A percentile compares a stretch with the other conserved stretches of the same genome.
These are phyloP conservation scores for Danielozyma ontarioensis DNA, from an alignment of 805 yeast genomes.

Conservation along the genomic window DNA sequence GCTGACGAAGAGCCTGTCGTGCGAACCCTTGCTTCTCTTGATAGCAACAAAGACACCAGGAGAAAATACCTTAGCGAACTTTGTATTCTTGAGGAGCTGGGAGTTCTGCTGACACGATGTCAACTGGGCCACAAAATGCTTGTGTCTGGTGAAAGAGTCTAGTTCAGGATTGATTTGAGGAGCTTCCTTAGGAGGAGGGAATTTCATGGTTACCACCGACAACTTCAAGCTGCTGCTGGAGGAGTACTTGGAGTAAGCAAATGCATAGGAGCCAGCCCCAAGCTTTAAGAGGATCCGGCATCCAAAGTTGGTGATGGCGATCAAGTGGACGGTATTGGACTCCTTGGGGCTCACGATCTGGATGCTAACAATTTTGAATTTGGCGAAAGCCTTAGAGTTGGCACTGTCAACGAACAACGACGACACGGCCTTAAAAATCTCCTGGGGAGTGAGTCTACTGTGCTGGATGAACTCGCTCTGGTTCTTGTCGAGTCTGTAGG, in stretches of 20 bases:
- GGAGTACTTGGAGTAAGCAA: conserved; percentile 13
- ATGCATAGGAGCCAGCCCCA: conserved; percentile 30
- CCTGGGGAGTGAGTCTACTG: conserved; percentile 38
- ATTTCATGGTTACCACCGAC: conserved; percentile 45
- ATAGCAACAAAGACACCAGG: conserved; percentile 86
- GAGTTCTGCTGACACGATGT: conserved; percentile 40
- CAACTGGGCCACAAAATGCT: conserved; percentile 35
- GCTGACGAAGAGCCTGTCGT: conserved; percentile 57
- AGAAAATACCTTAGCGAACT: conserved; percentile 58
- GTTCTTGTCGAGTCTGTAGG: conserved; percentile 56
- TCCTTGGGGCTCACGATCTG: conserved; percentile 59
- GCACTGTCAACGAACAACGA: conserved; percentile 53
- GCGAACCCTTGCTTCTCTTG: conserved; percentile 36
- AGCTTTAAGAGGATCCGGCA: conserved; percentile 63
- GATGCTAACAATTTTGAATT: conserved; percentile 55
- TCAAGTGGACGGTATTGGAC: conserved; percentile 62
- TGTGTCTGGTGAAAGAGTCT: conserved; percentile 36
- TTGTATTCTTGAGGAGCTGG: conserved; percentile 56
- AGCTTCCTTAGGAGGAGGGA: conserved; percentile 56
- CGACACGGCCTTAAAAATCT: conserved; percentile 44
- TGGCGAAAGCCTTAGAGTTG: conserved; percentile 39
- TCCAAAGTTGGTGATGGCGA: conserved; percentile 81
- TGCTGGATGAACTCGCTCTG: conserved; percentile 32
- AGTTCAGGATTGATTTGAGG: conserved; percentile 36
- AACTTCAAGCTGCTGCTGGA: conserved; percentile 25